Base-by-base conservation (phyloP, 768 basidiomycete genomes). In the Clitopilus passeckerianus region DNA sequence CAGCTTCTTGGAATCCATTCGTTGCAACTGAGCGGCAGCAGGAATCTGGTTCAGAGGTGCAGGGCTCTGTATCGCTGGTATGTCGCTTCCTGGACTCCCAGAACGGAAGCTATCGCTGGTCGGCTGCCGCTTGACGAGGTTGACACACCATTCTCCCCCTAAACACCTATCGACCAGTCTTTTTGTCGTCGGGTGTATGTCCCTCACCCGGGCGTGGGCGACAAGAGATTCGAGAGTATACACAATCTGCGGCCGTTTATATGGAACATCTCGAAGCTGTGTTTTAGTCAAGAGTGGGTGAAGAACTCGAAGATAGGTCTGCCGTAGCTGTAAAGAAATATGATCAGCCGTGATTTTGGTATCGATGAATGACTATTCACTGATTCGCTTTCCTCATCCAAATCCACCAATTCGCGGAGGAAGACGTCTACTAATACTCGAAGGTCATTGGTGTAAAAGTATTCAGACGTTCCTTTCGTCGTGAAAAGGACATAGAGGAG, bases 381-480 rank as follows among this genome's bases (percentile, higher is more conserved):
- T 64, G 94, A 90, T 76, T 98, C 95, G 60, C 87, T 89, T 34
- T 97, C 95, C 60, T 98, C 95, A 63, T 94, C 95, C 18, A 99
- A 74, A 70, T 99, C 90, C 14, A 85, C 84, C 54, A 99, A 75
- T 70, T 98, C 96, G 37, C 97, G 86, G n/a, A 99, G 80, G 67
- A 99, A 98, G 1, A 99, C 97, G 66, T 99, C 97, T 12, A 99
- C 93, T 14, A 99, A 79, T 3, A 99, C 97, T 65, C 93, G 85
- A 33, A 99, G 79, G 66, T 99, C 97, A 68, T 99, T 99, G 15
- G 95, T 98, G 73, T 97, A 99, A 68, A 99, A 98, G 71, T 93
- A 98, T 70, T 98, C 95, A 5, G 89, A 87, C 10, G 94, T 95
- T 33, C 89, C 93, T 62, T 88, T 87, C 1, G 93, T 97, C 15